Evolutionary conservation across 306 rosid species (phyloP).

Genomic region (Clitoria ternatea): DNA sequence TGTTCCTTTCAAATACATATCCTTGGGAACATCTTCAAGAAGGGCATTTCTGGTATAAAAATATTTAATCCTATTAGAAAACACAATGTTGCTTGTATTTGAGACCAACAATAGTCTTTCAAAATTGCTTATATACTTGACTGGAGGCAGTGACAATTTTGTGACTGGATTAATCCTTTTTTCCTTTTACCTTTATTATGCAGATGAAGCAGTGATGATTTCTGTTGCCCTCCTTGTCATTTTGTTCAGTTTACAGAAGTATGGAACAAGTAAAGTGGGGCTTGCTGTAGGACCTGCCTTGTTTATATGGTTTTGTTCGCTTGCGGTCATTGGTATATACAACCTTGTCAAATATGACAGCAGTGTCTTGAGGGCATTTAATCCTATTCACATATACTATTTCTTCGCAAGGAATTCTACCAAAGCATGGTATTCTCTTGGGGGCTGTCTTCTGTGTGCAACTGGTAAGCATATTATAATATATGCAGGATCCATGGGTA

Average conservation of each 20-base stretch:
- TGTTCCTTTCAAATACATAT: no score
- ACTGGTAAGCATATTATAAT: constrained; percentile 66
- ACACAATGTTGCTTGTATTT: no score
- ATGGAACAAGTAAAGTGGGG: constrained; percentile 97
- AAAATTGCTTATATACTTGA: no score
- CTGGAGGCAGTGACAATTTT: no score
- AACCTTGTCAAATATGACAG: constrained; percentile 76
- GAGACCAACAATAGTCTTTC: no score
- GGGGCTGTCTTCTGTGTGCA: constrained; percentile 94
- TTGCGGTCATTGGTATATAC: constrained; percentile 78
- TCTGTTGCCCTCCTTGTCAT: constrained; percentile 80
- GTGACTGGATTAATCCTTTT: constrained; percentile 13
- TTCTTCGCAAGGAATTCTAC: constrained; percentile 86
- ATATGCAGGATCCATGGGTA: constrained; percentile 15
- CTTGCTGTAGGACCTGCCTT: constrained; percentile 94
- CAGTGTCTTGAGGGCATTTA: constrained; percentile 82
- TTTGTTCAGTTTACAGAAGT: constrained; percentile 93
- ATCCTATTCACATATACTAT: constrained; percentile 84
- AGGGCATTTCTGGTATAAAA: no score
- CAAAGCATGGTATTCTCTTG: constrained; percentile 93
- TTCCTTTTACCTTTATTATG: constrained; percentile 34
- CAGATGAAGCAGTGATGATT: constrained; percentile 88
- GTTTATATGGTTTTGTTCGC: constrained; percentile 86
- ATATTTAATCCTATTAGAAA: no score
- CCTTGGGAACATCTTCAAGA: no score